Percentiles rank a stretch among this genome's conserved stretches.
Conservation (phyloP, 1,284 basidiomycete genomes). For the Apiotrichum gamsii region DNA sequence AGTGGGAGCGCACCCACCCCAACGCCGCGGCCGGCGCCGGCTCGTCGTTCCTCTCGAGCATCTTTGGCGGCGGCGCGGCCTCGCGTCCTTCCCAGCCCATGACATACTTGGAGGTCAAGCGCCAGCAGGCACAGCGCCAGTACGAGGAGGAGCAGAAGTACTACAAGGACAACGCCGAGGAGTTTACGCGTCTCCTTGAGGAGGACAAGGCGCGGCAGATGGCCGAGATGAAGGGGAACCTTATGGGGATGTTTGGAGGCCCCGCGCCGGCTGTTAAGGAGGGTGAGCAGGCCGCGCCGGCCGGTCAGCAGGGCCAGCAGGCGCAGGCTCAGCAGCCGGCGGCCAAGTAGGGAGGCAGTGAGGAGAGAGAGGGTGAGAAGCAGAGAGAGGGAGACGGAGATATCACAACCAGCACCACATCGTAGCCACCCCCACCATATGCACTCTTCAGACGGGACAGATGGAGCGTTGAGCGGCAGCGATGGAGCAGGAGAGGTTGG, state of each 20-base stretch:
- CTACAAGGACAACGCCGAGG: conserved; percentile 70
- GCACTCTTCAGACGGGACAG: too few relatives aligned
- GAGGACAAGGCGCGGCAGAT: conserved; percentile 71
- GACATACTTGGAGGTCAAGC: conserved; percentile 86
- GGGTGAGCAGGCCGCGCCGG: conserved; percentile 16
- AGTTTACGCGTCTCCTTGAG: conserved; percentile 62
- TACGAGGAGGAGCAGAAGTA: conserved; percentile 87
- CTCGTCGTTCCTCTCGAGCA: conserved; percentile 51
- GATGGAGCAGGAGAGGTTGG: too few relatives aligned
- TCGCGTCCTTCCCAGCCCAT: conserved; percentile 53
- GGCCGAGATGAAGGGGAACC: conserved; percentile 52
- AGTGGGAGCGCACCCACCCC: conserved; percentile 66
- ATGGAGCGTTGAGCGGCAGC: too few relatives aligned
- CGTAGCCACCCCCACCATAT: too few relatives aligned
- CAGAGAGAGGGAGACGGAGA: too few relatives aligned
- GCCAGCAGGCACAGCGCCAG: conserved; percentile 72
- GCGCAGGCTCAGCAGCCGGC: neutral
- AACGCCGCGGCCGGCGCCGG: conserved; percentile 26
- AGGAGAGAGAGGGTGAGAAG: too few relatives aligned
- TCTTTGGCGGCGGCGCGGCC: conserved; percentile 51
- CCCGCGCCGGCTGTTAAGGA: conserved; percentile 6
- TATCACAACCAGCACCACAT: too few relatives aligned
- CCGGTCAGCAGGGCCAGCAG: too few relatives aligned
- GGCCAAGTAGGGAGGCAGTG: neutral
- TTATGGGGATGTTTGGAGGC: conserved; percentile 49